Conservation (phyloP, 208 protist species). For the Acanthamoeba lenticulata region DNA sequence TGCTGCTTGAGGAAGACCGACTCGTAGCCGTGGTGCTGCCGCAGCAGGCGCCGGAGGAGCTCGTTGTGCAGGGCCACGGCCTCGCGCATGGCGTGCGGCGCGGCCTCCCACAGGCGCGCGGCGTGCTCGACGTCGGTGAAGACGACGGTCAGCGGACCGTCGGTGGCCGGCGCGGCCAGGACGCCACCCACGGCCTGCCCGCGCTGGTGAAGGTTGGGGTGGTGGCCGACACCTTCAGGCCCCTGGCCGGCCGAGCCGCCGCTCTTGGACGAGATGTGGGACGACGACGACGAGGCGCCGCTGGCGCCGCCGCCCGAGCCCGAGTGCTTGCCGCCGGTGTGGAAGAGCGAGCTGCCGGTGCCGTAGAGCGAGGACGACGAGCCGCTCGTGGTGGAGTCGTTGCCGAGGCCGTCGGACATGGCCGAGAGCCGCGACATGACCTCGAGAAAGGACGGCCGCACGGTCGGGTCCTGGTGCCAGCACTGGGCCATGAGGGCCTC, state of each 20-base stretch:
- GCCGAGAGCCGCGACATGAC: slow-evolving; percentile 19
- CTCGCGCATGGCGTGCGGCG: slow-evolving; percentile 61
- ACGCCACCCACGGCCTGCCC: no score
- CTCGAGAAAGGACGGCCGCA: slow-evolving; percentile 50
- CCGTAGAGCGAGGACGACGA: neutral
- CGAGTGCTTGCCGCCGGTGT: neutral
- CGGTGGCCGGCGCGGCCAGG: neutral
- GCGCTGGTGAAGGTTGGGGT: neutral
- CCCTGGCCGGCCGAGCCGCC: neutral
- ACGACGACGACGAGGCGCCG: neutral
- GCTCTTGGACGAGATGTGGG: slow-evolving; percentile 18
- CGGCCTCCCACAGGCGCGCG: slow-evolving; percentile 61
- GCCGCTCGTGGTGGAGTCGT: neutral
- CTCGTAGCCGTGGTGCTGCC: slow-evolving; percentile 68
- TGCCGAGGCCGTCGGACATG: neutral
- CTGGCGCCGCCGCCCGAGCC: neutral
- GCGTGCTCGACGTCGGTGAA: slow-evolving; percentile 66
- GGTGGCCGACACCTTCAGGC: neutral
- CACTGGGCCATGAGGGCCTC: slow-evolving; percentile 8
- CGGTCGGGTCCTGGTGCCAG: slow-evolving; percentile 17
- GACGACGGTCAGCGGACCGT: slow-evolving; percentile 30
- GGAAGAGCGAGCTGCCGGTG: neutral
- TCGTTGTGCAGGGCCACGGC: slow-evolving; percentile 66
- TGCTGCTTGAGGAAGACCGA: slow-evolving; percentile 54
- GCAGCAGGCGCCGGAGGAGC: slow-evolving; percentile 30